Conservation (phyloP, 306 rosid species). For the Dryas octopetala region DNA sequence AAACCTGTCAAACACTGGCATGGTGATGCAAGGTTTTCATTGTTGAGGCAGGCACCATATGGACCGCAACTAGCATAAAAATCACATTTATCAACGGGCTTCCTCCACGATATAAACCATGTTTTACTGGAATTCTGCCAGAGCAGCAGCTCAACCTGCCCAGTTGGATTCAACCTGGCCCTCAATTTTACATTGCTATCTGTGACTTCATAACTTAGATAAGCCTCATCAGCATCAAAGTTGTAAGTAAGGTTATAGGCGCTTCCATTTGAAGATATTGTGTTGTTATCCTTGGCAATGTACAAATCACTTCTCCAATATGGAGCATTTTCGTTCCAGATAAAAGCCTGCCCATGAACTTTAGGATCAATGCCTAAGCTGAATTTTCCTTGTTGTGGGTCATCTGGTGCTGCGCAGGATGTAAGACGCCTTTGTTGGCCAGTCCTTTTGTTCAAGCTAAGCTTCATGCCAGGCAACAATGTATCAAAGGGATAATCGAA, state of each 20-base stretch:
- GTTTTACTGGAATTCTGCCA: background rate
- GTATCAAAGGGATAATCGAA: conserved; percentile 57
- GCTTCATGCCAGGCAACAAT: conserved; percentile 47
- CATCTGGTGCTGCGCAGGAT: background rate
- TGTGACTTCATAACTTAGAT: background rate
- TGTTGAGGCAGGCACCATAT: background rate
- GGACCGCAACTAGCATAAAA: background rate
- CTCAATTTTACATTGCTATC: background rate
- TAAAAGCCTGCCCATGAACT: background rate
- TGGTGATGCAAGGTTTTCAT: background rate
- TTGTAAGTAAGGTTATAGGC: background rate
- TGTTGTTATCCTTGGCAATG: background rate
- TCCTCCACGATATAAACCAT: background rate
- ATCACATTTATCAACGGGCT: background rate
- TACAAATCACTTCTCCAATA: background rate
- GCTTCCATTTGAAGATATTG: no score
- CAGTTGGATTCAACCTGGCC: background rate
- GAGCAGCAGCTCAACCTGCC: background rate
- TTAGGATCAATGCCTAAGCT: conserved; percentile 21
- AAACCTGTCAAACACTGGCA: conserved; percentile 1
- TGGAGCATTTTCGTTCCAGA: background rate
- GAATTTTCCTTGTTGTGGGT: conserved; percentile 62
- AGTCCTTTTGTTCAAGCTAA: conserved; percentile 25
- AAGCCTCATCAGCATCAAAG: background rate
- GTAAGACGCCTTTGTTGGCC: conserved; percentile 34